A percentile compares a stretch with the other conserved stretches of the same genome.
Evolutionary conservation across 148 eudicot species (phyloP).

Genomic region (Persicaria tinctoria): DNA sequence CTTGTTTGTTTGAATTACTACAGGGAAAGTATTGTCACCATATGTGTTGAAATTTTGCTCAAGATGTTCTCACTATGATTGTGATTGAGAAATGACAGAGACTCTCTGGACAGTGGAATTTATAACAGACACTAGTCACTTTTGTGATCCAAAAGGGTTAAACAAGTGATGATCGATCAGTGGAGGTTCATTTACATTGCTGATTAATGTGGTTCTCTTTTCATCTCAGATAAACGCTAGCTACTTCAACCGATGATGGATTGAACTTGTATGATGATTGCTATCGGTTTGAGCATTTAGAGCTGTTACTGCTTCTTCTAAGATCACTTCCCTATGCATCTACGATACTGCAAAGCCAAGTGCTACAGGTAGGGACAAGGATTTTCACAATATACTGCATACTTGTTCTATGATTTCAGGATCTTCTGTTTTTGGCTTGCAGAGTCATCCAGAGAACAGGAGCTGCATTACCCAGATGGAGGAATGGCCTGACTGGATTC

Average conservation of each 20-base stretch:
- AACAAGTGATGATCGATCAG: not conserved
- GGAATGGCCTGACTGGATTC: slow-evolving; percentile 99
- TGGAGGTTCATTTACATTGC: not conserved
- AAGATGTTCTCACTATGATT: not conserved
- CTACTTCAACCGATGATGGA: slow-evolving; percentile 76
- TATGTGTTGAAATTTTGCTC: not conserved
- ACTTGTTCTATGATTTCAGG: slow-evolving; percentile 60
- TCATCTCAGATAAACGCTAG: slow-evolving; percentile 71
- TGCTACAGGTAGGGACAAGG: slow-evolving; percentile 58
- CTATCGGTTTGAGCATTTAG: slow-evolving; percentile 86
- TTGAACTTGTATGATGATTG: slow-evolving; percentile 90
- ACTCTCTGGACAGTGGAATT: no score
- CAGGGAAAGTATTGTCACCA: not conserved
- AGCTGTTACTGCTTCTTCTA: slow-evolving; percentile 84
- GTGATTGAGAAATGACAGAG: not conserved
- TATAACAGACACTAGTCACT: no score
- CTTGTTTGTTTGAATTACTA: not conserved
- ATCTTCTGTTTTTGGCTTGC: slow-evolving; percentile 99
- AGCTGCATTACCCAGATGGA: slow-evolving; percentile 78
- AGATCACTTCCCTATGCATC: slow-evolving; percentile 92
- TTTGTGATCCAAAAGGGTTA: no score
- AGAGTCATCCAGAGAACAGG: slow-evolving; percentile 93
- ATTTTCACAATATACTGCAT: not conserved
- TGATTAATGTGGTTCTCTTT: not conserved
- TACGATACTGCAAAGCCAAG: slow-evolving; percentile 66